Base-by-base conservation (phyloP, 108 stramenopile genomes). In the Cyclotella cryptica region DNA sequence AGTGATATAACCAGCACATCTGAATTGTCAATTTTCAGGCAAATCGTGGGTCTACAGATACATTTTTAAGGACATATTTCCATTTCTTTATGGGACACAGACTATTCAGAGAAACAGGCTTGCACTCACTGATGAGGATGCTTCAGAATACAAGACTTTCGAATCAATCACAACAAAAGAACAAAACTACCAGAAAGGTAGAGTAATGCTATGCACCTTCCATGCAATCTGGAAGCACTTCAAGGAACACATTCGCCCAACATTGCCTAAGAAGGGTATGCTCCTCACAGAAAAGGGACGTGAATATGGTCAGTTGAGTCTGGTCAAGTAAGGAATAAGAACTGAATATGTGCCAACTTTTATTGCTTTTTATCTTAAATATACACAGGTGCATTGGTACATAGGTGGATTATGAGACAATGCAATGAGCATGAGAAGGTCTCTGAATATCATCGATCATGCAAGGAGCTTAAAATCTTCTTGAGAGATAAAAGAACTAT, bases 171-270 rank as follows among this genome's bases (percentile, higher is more conserved):
- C 61, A 35, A 0, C 17, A 46, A 18, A 43, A 19, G 44, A 30
- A 18, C 12, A 29, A 3, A 27, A 18, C 1, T 72, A 43, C 45
- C 3, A 22, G 29, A 28, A 62, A 0, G 18, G 28, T 8, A 45
- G 0, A 19, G 26, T 62, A 5, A 61, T 59, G 57, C 27, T 72
- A 7, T 72, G 71, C n/a, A n/a, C n/a, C n/a, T 71, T 58, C 28
- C 57, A 71, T 44, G 70, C 28, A 4, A 45, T 71, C 10, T 61
- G 59, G 60, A 62, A 30, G 44, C 43, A 59, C 1, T 62, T 62
- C 26, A 44, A 30, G 19, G 46, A 61, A 14, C 13, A 29, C 4
- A 28, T 72, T 29, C 8, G 13, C 10, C 14, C 17, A 30, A 14
- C 15, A 10, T 30, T 62, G 3, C 61, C 61, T 19, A 6, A 35